These are phyloP conservation scores for Eucalyptus marginata DNA, from an alignment of 345 rosid species.

Conservation along the genomic window DNA sequence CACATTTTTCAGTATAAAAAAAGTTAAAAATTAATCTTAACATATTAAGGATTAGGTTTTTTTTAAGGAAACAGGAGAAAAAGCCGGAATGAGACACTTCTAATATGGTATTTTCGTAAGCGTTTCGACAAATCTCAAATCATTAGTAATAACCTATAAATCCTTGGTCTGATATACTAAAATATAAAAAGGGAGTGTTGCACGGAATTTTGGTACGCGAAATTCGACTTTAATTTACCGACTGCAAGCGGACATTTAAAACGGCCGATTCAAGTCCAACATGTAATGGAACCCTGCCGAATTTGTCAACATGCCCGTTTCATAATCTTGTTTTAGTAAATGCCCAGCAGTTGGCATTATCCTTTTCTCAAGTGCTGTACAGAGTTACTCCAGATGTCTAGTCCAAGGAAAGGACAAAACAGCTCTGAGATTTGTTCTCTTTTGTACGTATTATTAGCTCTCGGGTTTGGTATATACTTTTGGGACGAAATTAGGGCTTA, in stretches of 20 bases:
- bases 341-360: background rate
- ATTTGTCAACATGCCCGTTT: background rate
- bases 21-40: background rate
- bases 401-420: background rate
- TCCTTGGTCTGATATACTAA: background rate
- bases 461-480: background rate
- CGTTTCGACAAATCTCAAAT: background rate
- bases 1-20: background rate
- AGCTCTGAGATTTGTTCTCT: background rate
- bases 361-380: background rate
- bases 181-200: background rate
- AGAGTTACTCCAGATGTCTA: background rate
- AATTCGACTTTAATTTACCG: background rate
- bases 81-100: background rate
- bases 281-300: background rate
- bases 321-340: background rate
- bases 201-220: background rate
- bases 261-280: accelerated
- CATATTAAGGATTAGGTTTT: background rate
- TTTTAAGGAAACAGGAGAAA: background rate
- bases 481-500: background rate
- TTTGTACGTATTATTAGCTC: background rate
- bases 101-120: background rate
- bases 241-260: background rate
- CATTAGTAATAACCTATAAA: background rate